Percentiles rank a stretch among this genome's conserved stretches.
phyloP scores from a whole-genome alignment of 768 basidiomycete species.

The Pleurotus cornucopiae region DNA sequence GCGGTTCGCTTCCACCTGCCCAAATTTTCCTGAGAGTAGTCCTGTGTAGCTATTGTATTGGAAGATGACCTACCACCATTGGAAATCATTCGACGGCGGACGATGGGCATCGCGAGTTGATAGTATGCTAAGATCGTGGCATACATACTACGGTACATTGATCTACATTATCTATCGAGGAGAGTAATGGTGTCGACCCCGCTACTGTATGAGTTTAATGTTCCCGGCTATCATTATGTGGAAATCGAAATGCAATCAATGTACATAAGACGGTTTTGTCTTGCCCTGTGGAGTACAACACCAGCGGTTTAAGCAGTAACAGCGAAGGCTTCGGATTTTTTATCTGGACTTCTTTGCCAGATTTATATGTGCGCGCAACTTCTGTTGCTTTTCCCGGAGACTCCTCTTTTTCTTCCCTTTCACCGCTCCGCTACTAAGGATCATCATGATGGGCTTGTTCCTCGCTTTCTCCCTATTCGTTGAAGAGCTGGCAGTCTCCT shows the following conservation, averaged over 20 bases:
- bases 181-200: too few relatives aligned
- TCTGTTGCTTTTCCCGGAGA: conserved; percentile 76
- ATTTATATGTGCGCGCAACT: conserved; percentile 72
- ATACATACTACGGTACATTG: neutral
- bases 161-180: conserved; percentile 3
- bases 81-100: conserved; percentile 7
- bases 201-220: too few relatives aligned
- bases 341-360: conserved; percentile 49
- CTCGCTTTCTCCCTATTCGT: conserved; percentile 91
- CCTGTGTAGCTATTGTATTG: neutral
- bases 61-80: conserved; percentile 4
- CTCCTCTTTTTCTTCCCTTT: conserved; percentile 80
- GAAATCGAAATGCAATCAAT: too few relatives aligned
- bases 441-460: conserved; percentile 97
- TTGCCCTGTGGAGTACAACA: too few relatives aligned
- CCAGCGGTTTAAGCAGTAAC: too few relatives aligned
- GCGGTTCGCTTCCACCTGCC: neutral
- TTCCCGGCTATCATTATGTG: too few relatives aligned
- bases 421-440: conserved; percentile 72
- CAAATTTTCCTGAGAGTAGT: neutral
- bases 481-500: conserved; percentile 74
- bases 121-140: neutral
- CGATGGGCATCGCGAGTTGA: neutral
- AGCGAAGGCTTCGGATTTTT: neutral
- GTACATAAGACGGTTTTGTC: too few relatives aligned